phyloP scores from a whole-genome alignment of 768 basidiomycete species.

The Tricholoma saponaceum region DNA sequence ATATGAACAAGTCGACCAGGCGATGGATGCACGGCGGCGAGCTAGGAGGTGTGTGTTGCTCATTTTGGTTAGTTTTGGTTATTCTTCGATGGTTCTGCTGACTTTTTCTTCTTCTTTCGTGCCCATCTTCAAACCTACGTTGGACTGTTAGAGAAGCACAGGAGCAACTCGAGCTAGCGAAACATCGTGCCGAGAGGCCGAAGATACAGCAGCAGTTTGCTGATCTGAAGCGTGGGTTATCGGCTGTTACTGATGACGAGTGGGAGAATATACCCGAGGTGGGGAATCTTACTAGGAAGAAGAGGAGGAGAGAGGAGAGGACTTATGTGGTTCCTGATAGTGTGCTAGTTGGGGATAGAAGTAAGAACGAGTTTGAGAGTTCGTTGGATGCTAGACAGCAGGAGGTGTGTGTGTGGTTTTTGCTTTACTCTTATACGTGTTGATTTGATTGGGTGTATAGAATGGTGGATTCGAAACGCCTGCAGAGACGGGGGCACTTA shows the following conservation, averaged over 20 bases:
- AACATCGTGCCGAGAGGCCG: constrained; percentile 81
- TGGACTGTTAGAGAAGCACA: constrained; percentile 30
- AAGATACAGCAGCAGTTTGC: constrained; percentile 96
- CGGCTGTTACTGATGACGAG: constrained; percentile 83
- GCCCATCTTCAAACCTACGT: no score
- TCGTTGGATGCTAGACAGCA: constrained; percentile 75
- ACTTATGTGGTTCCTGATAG: constrained; percentile 92
- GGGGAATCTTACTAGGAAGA: constrained; percentile 90
- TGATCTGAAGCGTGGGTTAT: constrained; percentile 88
- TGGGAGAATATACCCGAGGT: constrained; percentile 97
- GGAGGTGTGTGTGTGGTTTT: constrained; percentile 41
- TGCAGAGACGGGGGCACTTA: constrained; percentile 73
- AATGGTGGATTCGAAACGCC: constrained; percentile 78
- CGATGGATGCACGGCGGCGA: constrained; percentile 84
- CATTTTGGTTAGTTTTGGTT: constrained; percentile 32
- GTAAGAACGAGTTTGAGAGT: constrained; percentile 72
- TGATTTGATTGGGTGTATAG: constrained; percentile 25
- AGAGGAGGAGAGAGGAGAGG: constrained; percentile 81
- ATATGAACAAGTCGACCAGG: constrained; percentile 86
- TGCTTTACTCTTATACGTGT: background rate
- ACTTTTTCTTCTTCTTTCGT: constrained; percentile 9
- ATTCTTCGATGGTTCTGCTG: constrained; percentile 23
- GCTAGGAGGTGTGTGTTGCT: constrained; percentile 61
- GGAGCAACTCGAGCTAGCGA: constrained; percentile 35
- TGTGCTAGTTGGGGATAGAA: constrained; percentile 81